Evolutionary conservation across 768 basidiomycete species (phyloP).

Genomic region (Tylopilus sp.): DNA sequence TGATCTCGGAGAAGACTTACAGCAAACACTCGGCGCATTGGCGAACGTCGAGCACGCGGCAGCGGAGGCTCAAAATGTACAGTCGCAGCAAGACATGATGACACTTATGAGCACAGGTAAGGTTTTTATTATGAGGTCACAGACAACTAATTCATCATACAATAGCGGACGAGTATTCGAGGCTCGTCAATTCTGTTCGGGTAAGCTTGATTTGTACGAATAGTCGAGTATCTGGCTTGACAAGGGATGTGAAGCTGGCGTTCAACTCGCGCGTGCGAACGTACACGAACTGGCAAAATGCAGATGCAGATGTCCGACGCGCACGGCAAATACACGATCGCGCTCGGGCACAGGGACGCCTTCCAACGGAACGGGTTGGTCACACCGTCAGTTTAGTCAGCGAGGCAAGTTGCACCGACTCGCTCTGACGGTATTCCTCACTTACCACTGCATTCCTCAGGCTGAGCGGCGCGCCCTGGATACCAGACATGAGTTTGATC

Average conservation of each 20-base stretch:
- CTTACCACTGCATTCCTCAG: constrained; percentile 35
- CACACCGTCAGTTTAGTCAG: constrained; percentile 76
- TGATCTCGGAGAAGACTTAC: constrained; percentile 72
- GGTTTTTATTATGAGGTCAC: background rate
- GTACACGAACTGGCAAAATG: constrained; percentile 76
- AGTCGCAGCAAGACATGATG: constrained; percentile 79
- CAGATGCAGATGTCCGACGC: constrained; percentile 71
- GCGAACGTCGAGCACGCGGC: constrained; percentile 72
- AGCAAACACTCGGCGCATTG: constrained; percentile 63
- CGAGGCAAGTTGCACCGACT: constrained; percentile 51
- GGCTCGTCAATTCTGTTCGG: constrained; percentile 82
- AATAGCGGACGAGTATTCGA: constrained; percentile 86
- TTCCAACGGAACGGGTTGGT: constrained; percentile 65
- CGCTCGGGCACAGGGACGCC: constrained; percentile 70
- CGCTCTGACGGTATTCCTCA: background rate
- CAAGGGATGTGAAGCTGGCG: constrained; percentile 54
- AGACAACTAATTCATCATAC: constrained; percentile 6
- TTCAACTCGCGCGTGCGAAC: constrained; percentile 85
- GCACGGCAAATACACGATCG: constrained; percentile 78
- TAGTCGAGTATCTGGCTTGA: background rate
- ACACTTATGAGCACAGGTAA: constrained; percentile 76
- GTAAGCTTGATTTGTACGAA: constrained; percentile 40
- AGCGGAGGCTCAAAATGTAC: constrained; percentile 68
- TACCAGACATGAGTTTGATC: constrained; percentile 84
- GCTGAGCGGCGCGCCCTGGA: constrained; percentile 83